Percentiles rank a stretch among this genome's conserved stretches.
phyloP scores from a whole-genome alignment of 768 basidiomycete genomes.

The Multifurca ochricompacta region DNA sequence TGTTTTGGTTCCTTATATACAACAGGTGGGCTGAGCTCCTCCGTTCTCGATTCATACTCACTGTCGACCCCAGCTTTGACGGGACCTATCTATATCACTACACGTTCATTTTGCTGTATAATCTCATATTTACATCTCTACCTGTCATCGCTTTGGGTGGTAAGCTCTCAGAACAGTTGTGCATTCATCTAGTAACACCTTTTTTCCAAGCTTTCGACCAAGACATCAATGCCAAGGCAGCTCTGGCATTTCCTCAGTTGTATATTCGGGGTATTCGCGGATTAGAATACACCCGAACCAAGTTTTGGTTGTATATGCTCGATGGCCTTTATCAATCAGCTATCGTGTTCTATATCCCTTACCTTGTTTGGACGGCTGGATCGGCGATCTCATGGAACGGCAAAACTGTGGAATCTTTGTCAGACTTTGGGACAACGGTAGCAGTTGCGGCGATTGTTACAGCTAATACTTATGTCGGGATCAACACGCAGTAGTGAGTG shows the following conservation, averaged over 20 bases:
- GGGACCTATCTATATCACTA: slow-evolving; percentile 93
- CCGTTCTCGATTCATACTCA: slow-evolving; percentile 18
- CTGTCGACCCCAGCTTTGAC: slow-evolving; percentile 59
- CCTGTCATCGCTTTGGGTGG: slow-evolving; percentile 89
- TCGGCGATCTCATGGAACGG: slow-evolving; percentile 69
- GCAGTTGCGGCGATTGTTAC: slow-evolving; percentile 80
- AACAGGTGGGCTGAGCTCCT: slow-evolving; percentile 66
- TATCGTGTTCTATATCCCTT: slow-evolving; percentile 83
- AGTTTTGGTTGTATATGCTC: slow-evolving; percentile 93
- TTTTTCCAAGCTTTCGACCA: slow-evolving; percentile 75
- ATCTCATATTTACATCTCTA: slow-evolving; percentile 87
- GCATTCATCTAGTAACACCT: background rate
- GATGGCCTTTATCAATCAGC: slow-evolving; percentile 93
- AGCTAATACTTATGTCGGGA: slow-evolving; percentile 84
- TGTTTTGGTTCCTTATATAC: slow-evolving; percentile 92
- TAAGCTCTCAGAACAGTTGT: slow-evolving; percentile 29
- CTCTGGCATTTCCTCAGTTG: slow-evolving; percentile 90
- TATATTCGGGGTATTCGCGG: slow-evolving; percentile 92
- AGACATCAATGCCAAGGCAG: slow-evolving; percentile 84
- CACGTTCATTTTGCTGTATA: slow-evolving; percentile 88
- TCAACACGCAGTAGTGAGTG: slow-evolving; percentile 85
- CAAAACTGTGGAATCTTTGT: slow-evolving; percentile 64
- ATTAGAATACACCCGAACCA: slow-evolving; percentile 82
- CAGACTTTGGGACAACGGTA: slow-evolving; percentile 90
- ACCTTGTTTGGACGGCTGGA: slow-evolving; percentile 59